Conservation (phyloP, 2,329 filamentous ascomycete species). For the Fusarium fracticaudum region DNA sequence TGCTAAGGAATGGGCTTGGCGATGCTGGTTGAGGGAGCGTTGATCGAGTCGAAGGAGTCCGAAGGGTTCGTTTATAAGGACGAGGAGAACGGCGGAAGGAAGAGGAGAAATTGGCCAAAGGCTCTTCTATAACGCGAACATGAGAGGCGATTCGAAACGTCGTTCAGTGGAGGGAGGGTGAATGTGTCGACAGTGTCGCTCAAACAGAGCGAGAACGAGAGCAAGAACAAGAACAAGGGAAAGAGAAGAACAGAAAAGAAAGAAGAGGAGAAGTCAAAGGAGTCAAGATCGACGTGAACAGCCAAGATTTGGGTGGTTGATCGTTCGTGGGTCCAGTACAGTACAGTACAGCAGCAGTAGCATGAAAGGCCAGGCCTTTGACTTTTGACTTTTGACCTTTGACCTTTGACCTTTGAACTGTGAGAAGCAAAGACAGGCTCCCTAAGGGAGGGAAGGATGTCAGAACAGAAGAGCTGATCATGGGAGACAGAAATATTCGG, state of each 20-base stretch:
- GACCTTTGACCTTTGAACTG: neutral
- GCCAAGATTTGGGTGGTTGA: constrained; percentile 29
- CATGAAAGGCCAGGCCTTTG: neutral
- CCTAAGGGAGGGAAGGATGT: neutral
- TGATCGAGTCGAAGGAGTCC: constrained; percentile 18
- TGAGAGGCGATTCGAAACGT: constrained; percentile 38
- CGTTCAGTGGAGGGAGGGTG: neutral
- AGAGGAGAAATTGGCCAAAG: constrained; percentile 33
- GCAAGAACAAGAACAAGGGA: neutral
- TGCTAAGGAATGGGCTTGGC: constrained; percentile 22
- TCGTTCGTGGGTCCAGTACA: constrained; percentile 37
- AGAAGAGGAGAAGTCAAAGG: constrained; percentile 29
- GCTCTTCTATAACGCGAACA: constrained; percentile 51
- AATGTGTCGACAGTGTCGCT: constrained; percentile 25
- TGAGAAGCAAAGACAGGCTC: neutral
- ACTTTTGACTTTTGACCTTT: neutral
- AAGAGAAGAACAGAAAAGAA: constrained; percentile 8
- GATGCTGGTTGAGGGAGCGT: constrained; percentile 25
- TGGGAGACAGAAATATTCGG: neutral
- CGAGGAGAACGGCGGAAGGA: constrained; percentile 21
- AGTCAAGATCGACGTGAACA: constrained; percentile 37
- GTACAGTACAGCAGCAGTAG: neutral
- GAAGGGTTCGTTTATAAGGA: constrained; percentile 16
- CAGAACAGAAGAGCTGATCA: neutral
- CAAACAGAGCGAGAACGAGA: constrained; percentile 31